Percentiles rank a stretch among this genome's conserved stretches.
Conservation (phyloP, 192 early-diverging fungal genomes). For the Funneliformis mosseae region DNA sequence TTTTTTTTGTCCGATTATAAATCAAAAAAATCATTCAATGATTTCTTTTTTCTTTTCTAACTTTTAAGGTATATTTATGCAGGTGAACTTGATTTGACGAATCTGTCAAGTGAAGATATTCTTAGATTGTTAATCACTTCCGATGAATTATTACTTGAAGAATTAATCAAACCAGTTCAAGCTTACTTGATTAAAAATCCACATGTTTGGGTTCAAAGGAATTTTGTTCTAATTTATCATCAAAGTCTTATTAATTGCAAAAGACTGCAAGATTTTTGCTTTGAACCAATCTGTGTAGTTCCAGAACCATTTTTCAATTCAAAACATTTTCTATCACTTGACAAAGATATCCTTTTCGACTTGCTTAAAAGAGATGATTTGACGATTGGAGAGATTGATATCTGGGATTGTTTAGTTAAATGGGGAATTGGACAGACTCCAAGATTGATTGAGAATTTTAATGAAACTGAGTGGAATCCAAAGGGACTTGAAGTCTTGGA, state of each 20-base stretch:
- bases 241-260: not conserved
- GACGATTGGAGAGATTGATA: not conserved
- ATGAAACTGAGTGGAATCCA: too few relatives aligned
- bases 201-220: not conserved
- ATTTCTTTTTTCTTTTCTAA: too few relatives aligned
- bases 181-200: not conserved
- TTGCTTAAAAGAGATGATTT: not conserved
- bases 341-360: not conserved
- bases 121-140: not conserved
- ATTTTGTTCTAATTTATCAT: not conserved
- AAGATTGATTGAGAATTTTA: not conserved
- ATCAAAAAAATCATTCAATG: too few relatives aligned
- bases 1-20: too few relatives aligned
- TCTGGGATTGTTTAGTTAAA: not conserved
- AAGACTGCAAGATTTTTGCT: not conserved
- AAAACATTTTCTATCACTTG: not conserved
- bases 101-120: too few relatives aligned
- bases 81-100: too few relatives aligned
- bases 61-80: too few relatives aligned
- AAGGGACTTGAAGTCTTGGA: not conserved
- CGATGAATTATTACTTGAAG: constrained; percentile 1
- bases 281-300: not conserved
- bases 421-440: not conserved
- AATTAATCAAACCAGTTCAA: not conserved
- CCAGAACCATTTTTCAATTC: not conserved